A percentile compares a stretch with the other conserved stretches of the same genome.
phyloP scores from a whole-genome alignment of 2,329 filamentous ascomycete species.

The Pestalotiopsis sp. region DNA sequence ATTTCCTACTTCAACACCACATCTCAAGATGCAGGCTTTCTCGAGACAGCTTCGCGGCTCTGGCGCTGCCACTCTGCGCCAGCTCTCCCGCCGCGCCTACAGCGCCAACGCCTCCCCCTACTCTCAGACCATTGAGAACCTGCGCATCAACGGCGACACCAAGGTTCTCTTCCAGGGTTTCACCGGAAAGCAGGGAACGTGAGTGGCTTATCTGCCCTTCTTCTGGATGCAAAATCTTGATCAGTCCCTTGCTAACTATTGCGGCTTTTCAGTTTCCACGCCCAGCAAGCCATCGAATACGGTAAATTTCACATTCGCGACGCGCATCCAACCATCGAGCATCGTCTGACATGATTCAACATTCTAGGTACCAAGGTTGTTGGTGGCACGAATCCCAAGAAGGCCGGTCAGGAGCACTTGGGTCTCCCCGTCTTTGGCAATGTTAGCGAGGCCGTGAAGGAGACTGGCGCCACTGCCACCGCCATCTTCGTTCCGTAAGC shows the following conservation, averaged over 20 bases:
- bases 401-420: slow-evolving; percentile 88
- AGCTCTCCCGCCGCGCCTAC: slow-evolving; percentile 70
- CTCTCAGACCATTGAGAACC: slow-evolving; percentile 76
- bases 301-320: slow-evolving; percentile 57
- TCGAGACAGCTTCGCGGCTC: slow-evolving; percentile 66
- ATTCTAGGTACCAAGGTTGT: slow-evolving; percentile 88
- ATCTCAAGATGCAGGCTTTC: slow-evolving; percentile 79
- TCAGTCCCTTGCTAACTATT: not conserved
- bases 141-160: slow-evolving; percentile 90
- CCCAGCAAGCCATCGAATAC: slow-evolving; percentile 96
- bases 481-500: slow-evolving; percentile 94
- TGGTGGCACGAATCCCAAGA: slow-evolving; percentile 98
- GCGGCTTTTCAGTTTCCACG: slow-evolving; percentile 76
- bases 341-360: slow-evolving; percentile 31
- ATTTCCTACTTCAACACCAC: slow-evolving; percentile 12
- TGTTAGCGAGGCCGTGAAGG: slow-evolving; percentile 84
- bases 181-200: slow-evolving; percentile 96
- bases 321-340: slow-evolving; percentile 8
- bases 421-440: slow-evolving; percentile 91
- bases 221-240: not conserved
- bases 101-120: slow-evolving; percentile 72
- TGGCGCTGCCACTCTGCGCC: slow-evolving; percentile 70
- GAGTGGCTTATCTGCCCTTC: slow-evolving; percentile 41
- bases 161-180: slow-evolving; percentile 98
- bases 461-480: slow-evolving; percentile 87